Evolutionary conservation across 2,329 filamentous ascomycete genomes (phyloP), one percentile per base, ranked within the genome.

Genomic region (Penicillium sp.): DNA sequence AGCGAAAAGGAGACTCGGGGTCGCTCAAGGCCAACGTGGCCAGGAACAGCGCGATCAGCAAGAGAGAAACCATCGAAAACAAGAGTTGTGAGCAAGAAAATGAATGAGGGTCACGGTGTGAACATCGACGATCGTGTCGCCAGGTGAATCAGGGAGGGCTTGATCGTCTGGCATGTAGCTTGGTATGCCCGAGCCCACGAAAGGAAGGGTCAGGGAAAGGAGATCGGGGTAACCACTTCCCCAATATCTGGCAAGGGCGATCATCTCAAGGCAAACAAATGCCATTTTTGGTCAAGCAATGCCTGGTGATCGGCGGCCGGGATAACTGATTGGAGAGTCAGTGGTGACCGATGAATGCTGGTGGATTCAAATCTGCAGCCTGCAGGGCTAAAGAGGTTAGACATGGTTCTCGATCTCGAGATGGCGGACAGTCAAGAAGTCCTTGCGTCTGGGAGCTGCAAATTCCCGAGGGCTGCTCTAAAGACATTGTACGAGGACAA

Each of bases 11-110:
- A 57, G 64, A 44, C 53, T 60, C 26, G 46, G 58, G 60, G 26
- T 60, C 59, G 31, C 45, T 52, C 30, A 54, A 59, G 45, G 56
- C 23, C 23, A 65, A 57, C n/a, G 65, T 60, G 51, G 45, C 49
- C 30, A 60, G 46, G 15, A 64, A 41, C 30, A 66, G 38, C 3
- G 45, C 58, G 23, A 56, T 26, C 44, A 50, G 56, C 45, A 35
- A 38, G 44, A 51, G 31, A 62, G 7, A 29, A 26, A 47, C 19
- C 61, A 67, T 66, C 3, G 51, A 30, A 35, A 62, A 53, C 19
- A 19, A 26, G 38, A 35, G 6, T 47, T 23, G 26, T 23, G n/a
- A 15, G 15, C 23, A 50, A 17, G 11, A 46, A 19, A 52, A 30
- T 15, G 41, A 52, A 61, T 45, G 46, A 31, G 23, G 26, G 26